Evolutionary conservation across 257 asterid species (phyloP), one percentile per base, ranked within the genome.

Genomic region (Solanum chmielewskii): DNA sequence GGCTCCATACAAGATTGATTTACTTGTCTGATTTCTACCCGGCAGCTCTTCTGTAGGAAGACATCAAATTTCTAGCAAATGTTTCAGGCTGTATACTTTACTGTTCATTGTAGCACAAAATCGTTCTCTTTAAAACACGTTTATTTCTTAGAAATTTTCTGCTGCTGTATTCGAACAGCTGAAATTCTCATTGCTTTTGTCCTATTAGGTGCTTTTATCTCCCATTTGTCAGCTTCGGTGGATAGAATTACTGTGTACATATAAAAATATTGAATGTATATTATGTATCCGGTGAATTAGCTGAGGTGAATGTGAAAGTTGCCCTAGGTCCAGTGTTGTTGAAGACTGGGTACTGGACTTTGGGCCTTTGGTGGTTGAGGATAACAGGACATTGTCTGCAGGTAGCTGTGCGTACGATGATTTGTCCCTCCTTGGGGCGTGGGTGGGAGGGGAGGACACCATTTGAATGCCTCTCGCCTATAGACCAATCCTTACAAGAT

Each of bases 401-500:
- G 90, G 90, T 89, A 15, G 96, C 93, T 85, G 66, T 89, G 87
- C 91, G 86, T 78, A 49, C 60, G 89, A 59, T 90, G 86, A 90
- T 91, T 56, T 93, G 92, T 64, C 92, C 90, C 82, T 90, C 90
- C 64, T 92, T 92, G 78, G 41, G 78, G 44, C 5, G 12, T 25
- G 4, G 77, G 83, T 94, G 94, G 93, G 7, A 93, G 94, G 31
- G 76, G 94, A 66, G 95, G 97, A 21, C 96, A 92, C 66, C 73
- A 15, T 90, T 84, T 85, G 93, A 91, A 39, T 92, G 93, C 85
- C 94, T 94, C 2, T 93, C 94, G 85, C 42, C 85, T 44, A 39
- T 89, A 68, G 95, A 92, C 69, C 92, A 92, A 4, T 83, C 44
- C 92, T 93, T 9, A 88, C 87, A 52, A 90, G 95, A 91, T 92